Base-by-base conservation (phyloP, 352 stramenopile genomes). In the Phytopythium montanum region DNA sequence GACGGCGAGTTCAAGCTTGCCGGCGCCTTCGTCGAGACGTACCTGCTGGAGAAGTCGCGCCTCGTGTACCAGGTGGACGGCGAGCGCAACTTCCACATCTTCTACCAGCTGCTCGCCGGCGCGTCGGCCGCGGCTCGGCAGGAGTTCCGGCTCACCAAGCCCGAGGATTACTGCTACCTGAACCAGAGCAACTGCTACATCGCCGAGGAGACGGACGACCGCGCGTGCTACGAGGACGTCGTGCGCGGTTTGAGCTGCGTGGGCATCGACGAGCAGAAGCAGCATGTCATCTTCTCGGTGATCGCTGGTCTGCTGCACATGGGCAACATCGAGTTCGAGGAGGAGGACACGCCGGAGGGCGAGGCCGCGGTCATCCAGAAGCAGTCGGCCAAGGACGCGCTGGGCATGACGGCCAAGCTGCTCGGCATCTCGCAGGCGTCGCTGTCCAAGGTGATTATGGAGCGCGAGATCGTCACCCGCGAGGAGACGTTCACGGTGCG, bases 11-110 rank as follows among this genome's bases (percentile, higher is more conserved):
- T 95, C 61, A 92, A 87, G 68, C 76, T 96, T 34, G 82, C 83
- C 0, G 87, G 87, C 51, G 87, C 87, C n/a, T 85, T 92, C 21
- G 81, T 96, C 33, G 85, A 96, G 61, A 96, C 86, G 53, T 95
- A 96, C 57, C 58, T 96, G 68, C 69, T 96, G 14, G 85, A 96
- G 62, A 95, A 95, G 71, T 94, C 85, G 56, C 84, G 86, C 45
- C 75, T 96, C 10, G 86, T 95, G 56, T 90, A 94, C 68, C 87
- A 96, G 44, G 91, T 95, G 38, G 77, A 92, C 39, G 85, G 87
- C 38, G 92, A 98, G 70, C 88, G 94, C 62, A 98, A 98, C 69
- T 98, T 98, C 68, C 94, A 98, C 72, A 95, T 97, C 54, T 98
- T 98, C 59, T 98, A 98, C 68, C 90, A 98, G 68, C 59, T 98